A percentile compares a stretch with the other conserved stretches of the same genome.
Evolutionary conservation across 768 basidiomycete genomes (phyloP).

Genomic region (Podaxis mareebaensis): DNA sequence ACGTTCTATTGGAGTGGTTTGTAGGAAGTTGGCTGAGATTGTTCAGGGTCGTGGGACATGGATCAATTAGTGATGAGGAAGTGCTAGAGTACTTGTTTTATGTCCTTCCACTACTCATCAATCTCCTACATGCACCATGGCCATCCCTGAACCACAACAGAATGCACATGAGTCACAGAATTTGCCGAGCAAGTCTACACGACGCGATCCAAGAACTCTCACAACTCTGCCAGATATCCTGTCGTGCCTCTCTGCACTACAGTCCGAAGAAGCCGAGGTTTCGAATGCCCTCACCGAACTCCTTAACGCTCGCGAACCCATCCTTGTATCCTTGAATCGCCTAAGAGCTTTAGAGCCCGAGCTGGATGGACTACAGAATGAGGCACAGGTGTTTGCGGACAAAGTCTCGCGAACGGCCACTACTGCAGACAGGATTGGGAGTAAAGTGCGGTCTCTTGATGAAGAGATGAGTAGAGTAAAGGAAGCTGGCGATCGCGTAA

Average conservation of each 20-base stretch:
- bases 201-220: conserved; percentile 43
- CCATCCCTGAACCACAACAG: neutral
- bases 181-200: neutral
- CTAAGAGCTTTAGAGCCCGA: conserved; percentile 61
- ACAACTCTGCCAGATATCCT: conserved; percentile 70
- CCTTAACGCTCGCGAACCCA: conserved; percentile 67
- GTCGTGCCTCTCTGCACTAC: conserved; percentile 70
- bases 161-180: neutral
- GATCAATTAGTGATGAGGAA: neutral
- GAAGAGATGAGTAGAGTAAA: conserved; percentile 91
- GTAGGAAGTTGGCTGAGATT: conserved; percentile 15
- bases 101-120: neutral
- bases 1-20: conserved; percentile 33
- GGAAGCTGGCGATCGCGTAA: conserved; percentile 89
- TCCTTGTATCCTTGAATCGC: conserved; percentile 59
- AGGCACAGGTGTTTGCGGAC: conserved; percentile 52
- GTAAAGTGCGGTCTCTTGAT: conserved; percentile 84
- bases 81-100: neutral
- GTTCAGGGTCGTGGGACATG: neutral
- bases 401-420: conserved; percentile 73
- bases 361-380: conserved; percentile 60
- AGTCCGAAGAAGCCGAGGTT: conserved; percentile 77
- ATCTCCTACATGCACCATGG: conserved; percentile 3
- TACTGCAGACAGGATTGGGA: conserved; percentile 89
- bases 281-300: conserved; percentile 72